Evolutionary conservation across 331 rosid genomes (phyloP).

Genomic region (Telfairia occidentalis): DNA sequence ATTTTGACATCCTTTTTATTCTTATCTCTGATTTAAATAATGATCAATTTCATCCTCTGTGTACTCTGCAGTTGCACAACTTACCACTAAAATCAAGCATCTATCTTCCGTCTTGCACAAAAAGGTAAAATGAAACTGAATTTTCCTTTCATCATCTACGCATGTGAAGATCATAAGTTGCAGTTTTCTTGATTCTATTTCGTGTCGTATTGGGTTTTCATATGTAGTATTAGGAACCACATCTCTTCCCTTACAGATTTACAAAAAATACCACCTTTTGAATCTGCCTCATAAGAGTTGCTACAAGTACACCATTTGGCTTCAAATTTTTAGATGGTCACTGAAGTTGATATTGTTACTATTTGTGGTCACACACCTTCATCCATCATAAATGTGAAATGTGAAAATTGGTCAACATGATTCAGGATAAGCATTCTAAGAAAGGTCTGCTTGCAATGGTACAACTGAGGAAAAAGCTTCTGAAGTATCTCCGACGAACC

Average conservation of each 20-base stretch:
- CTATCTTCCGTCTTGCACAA: slow-evolving; percentile 66
- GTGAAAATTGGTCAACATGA: background rate
- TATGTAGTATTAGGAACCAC: background rate
- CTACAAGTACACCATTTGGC: background rate
- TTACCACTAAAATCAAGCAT: slow-evolving; percentile 80
- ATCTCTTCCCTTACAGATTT: background rate
- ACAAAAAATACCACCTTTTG: no score
- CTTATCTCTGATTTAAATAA: background rate
- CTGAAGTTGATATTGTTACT: background rate
- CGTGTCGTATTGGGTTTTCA: background rate
- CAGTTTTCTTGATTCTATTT: background rate
- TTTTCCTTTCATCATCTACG: background rate
- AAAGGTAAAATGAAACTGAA: slow-evolving; percentile 36
- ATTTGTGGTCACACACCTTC: background rate
- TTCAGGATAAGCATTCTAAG: slow-evolving; percentile 80
- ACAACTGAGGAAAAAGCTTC: slow-evolving; percentile 61
- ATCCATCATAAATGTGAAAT: background rate
- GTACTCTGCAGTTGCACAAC: slow-evolving; percentile 64
- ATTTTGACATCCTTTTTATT: background rate
- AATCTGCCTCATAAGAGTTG: background rate
- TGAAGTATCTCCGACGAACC: slow-evolving; percentile 79
- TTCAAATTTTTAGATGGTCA: background rate
- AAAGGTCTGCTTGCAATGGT: slow-evolving; percentile 83
- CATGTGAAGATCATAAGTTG: background rate
- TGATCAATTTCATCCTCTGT: background rate